Percentiles rank a stretch among this genome's conserved stretches.
phyloP scores from a whole-genome alignment of 2,329 filamentous ascomycete species.

The Cladophialophora yegresii region DNA sequence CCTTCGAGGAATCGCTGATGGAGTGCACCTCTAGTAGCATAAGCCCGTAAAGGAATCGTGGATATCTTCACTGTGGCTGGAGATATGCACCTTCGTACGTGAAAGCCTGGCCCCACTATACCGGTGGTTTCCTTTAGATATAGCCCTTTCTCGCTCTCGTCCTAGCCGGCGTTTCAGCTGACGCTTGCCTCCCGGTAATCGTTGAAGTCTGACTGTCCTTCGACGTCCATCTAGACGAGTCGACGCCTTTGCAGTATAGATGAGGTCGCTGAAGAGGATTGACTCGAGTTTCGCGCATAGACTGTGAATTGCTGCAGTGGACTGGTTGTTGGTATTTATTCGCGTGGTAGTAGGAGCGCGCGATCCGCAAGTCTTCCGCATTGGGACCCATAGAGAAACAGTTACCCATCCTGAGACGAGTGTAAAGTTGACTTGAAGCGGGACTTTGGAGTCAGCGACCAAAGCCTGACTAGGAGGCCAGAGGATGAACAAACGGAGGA shows the following conservation, averaged over 20 bases:
- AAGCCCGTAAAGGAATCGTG: neutral
- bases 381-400: constrained; percentile 13
- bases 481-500: neutral
- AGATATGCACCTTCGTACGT: neutral
- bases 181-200: neutral
- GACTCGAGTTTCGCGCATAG: neutral
- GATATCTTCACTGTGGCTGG: neutral
- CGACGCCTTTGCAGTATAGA: neutral
- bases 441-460: neutral
- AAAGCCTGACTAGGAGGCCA: neutral
- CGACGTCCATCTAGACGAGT: neutral
- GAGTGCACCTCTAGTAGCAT: neutral
- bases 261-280: neutral
- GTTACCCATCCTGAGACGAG: neutral
- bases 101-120: neutral
- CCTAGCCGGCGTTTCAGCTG: neutral
- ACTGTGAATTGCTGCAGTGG: neutral
- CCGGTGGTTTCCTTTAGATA: neutral
- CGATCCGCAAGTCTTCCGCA: constrained; percentile 10
- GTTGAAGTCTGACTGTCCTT: constrained; percentile 6
- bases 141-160: neutral
- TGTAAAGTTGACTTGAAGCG: neutral
- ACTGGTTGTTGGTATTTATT: constrained; percentile 11
- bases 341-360: constrained; percentile 10
- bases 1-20: neutral